Base-by-base conservation (phyloP, 306 rosid genomes). In the Ormosia emarginata region DNA sequence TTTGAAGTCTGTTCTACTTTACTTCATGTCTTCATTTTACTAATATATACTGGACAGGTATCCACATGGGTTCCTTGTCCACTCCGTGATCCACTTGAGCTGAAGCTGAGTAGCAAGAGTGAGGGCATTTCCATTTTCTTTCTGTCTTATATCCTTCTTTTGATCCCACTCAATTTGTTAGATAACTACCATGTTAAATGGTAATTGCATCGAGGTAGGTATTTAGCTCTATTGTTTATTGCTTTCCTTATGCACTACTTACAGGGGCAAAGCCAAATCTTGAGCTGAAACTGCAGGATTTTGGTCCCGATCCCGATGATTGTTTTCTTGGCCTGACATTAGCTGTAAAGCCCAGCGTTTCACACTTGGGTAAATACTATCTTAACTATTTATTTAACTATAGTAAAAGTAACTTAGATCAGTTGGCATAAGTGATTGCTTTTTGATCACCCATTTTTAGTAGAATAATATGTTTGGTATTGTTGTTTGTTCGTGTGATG, bases 241-340 rank as follows among this genome's bases (percentile, higher is more conserved):
- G 40, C 56, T 66, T 75, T 82, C 64, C 82, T 77, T 67, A 11
- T 79, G 53, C 64, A 29, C 66, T 66, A 49, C 80, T 76, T 40
- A 36, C 90, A 91, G 96, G 93, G 83, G 87, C 89, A 83, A 89
- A 85, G 88, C 92, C 97, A 85, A 87, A 90, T 52, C 96, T 93
- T 68, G 97, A 93, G 91, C 86, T 91, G 77, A 93, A 90, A 76
- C 71, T 93, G 81, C 89, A 86, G 41, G 94, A 91, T 90, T 93
- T 93, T 85, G 94, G 93, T 78, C 90, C 93, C 57, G 97, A 93
- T 63, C 89, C 94, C 24, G 92, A 91, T 88, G 97, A 91, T 82
- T 93, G 96, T 87, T 93, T 93, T 87, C 96, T 93, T 87, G 97
- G 97, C 86, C 85, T 93, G 91, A 86, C 97, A 2, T 83, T 93